Percentiles rank a stretch among this genome's conserved stretches.
Conservation (phyloP, 1,139 yeast species). For the Geotrichum klebahnii region DNA sequence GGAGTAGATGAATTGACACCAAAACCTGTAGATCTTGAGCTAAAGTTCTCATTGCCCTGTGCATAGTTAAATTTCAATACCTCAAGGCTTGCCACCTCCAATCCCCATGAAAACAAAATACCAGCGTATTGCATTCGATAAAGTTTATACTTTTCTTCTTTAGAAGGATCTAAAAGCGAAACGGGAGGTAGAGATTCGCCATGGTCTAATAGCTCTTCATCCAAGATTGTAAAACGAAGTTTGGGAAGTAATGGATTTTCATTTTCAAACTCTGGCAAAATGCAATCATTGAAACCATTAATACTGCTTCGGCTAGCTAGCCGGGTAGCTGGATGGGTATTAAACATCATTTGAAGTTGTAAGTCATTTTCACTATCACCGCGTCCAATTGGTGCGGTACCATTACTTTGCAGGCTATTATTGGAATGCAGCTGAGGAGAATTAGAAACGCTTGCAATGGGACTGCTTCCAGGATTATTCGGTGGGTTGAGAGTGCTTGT, state of each 20-base stretch:
- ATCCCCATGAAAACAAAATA: slow-evolving; percentile 77
- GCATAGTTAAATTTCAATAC: slow-evolving; percentile 65
- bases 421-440: slow-evolving; percentile 15
- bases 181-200: slow-evolving; percentile 34
- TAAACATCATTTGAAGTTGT: slow-evolving; percentile 23
- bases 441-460: slow-evolving; percentile 15
- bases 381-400: slow-evolving; percentile 6
- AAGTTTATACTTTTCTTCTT: slow-evolving; percentile 44
- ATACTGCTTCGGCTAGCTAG: slow-evolving; percentile 27
- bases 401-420: slow-evolving; percentile 4
- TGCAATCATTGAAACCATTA: slow-evolving; percentile 15
- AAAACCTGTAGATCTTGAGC: slow-evolving; percentile 8
- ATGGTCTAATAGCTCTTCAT: slow-evolving; percentile 53
- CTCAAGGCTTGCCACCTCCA: slow-evolving; percentile 71
- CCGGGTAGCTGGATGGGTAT: slow-evolving; percentile 24
- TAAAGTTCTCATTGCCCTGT: background rate
- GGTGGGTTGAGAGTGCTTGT: slow-evolving; percentile 17
- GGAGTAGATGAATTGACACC: background rate
- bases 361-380: slow-evolving; percentile 25
- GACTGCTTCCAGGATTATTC: slow-evolving; percentile 10
- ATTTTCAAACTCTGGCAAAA: slow-evolving; percentile 1
- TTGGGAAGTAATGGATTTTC: slow-evolving; percentile 24
- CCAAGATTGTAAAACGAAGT: slow-evolving; percentile 49
- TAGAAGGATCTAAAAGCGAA: slow-evolving; percentile 48
- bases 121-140: slow-evolving; percentile 76